A percentile compares a stretch with the other conserved stretches of the same genome.
phyloP scores from a whole-genome alignment of 331 rosid genomes.

The Malus hybrid region DNA sequence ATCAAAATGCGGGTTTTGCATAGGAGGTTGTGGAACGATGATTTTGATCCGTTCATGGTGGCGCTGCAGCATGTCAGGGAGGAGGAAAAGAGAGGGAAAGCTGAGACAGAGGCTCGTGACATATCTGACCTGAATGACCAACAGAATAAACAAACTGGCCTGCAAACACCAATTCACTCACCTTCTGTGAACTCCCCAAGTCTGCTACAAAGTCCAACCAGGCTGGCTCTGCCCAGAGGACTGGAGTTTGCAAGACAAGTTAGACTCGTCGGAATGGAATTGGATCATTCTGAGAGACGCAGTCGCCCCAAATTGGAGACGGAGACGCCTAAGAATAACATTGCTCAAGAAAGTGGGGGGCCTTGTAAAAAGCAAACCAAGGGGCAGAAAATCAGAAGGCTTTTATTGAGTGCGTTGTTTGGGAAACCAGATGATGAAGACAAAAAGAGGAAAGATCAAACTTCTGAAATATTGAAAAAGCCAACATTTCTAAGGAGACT shows the following conservation, averaged over 20 bases:
- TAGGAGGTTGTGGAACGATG: conserved; percentile 56
- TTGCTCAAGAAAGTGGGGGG: conserved; percentile 11
- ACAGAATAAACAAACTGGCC: neutral
- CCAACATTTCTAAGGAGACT: conserved; percentile 30
- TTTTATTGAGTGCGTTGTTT: conserved; percentile 17
- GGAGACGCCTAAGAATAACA: conserved; percentile 19
- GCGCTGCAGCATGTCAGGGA: conserved; percentile 58
- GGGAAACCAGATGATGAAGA: conserved; percentile 12
- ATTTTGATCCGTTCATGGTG: conserved; percentile 78
- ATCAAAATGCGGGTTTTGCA: conserved; percentile 29
- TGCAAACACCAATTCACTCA: neutral
- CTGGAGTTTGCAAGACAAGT: conserved; percentile 37
- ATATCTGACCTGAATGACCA: conserved; percentile 2
- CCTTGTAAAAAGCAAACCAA: conserved; percentile 25
- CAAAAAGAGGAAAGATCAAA: conserved; percentile 18
- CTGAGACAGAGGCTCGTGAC: conserved; percentile 5
- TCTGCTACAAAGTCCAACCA: conserved; percentile 3
- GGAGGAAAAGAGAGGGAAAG: conserved; percentile 25
- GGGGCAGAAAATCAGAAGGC: conserved; percentile 26
- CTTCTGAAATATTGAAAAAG: conserved; percentile 15
- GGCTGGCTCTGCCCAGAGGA: conserved; percentile 48
- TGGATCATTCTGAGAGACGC: neutral
- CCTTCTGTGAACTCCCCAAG: neutral
- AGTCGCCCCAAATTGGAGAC: conserved; percentile 18
- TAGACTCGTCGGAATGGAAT: conserved; percentile 27